Conservation (phyloP, 441 rosid genomes). For the Sinapis alba region DNA sequence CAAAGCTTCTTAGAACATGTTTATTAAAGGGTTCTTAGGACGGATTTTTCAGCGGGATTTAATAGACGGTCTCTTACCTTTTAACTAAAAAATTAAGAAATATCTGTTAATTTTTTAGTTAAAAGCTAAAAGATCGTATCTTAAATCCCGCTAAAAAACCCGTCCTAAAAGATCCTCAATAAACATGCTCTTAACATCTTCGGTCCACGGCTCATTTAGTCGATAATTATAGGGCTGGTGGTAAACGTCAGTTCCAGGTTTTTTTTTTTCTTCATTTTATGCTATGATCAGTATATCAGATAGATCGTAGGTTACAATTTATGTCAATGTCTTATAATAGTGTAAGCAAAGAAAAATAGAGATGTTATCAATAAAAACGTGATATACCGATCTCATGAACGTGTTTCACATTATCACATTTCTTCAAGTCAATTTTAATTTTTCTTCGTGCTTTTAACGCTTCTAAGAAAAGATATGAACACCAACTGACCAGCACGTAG, state of each 20-base stretch:
- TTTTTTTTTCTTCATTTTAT: background rate
- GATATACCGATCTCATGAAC: slow-evolving; percentile 2
- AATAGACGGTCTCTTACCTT: too few relatives aligned
- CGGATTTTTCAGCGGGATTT: too few relatives aligned
- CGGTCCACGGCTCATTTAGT: slow-evolving; percentile 13
- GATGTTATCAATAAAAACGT: slow-evolving; percentile 26
- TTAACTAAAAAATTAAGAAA: too few relatives aligned
- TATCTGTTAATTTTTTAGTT: too few relatives aligned
- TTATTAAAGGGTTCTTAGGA: too few relatives aligned
- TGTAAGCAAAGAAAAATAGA: background rate
- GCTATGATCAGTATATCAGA: background rate
- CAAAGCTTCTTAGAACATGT: too few relatives aligned
- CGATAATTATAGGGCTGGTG: background rate
- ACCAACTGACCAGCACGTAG: background rate
- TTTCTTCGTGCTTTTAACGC: background rate
- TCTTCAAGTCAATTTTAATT: background rate
- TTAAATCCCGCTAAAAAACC: too few relatives aligned
- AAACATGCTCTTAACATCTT: background rate
- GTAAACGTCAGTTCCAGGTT: background rate
- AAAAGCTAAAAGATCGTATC: too few relatives aligned
- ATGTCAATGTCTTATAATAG: background rate
- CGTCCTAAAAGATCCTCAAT: too few relatives aligned
- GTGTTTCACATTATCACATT: slow-evolving; percentile 25
- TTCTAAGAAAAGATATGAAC: background rate
- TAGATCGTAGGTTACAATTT: background rate